Conservation (phyloP, 2,329 filamentous ascomycete species). For the Venturiaceae sp. region DNA sequence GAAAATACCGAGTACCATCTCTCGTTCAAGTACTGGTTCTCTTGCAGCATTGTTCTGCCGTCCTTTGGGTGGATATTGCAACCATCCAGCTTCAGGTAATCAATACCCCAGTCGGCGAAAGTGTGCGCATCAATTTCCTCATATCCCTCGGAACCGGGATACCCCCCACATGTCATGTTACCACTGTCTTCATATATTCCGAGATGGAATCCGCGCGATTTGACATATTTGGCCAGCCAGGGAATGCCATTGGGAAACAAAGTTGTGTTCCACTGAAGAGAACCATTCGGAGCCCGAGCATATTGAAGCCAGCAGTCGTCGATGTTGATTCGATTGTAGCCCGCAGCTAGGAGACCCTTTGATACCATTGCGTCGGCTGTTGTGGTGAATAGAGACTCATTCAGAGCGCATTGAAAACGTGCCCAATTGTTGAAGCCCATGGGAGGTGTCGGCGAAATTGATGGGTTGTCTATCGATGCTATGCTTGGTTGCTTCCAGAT, state of each 20-base stretch:
- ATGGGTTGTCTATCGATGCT: slow-evolving; percentile 7
- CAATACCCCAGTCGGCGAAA: slow-evolving; percentile 28
- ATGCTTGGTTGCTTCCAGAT: neutral
- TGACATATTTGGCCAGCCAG: slow-evolving; percentile 20
- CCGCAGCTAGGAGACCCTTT: slow-evolving; percentile 34
- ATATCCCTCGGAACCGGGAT: slow-evolving; percentile 28
- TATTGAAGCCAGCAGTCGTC: slow-evolving; percentile 43
- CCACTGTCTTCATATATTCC: slow-evolving; percentile 45
- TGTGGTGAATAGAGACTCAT: slow-evolving; percentile 37
- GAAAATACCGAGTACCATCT: slow-evolving; percentile 33
- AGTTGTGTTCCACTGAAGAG: slow-evolving; percentile 22
- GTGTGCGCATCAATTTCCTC: slow-evolving; percentile 48
- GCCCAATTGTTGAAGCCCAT: slow-evolving; percentile 47
- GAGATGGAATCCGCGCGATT: slow-evolving; percentile 39
- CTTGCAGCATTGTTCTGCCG: slow-evolving; percentile 32
- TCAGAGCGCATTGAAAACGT: slow-evolving; percentile 37
- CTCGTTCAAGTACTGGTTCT: slow-evolving; percentile 44
- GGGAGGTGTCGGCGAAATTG: slow-evolving; percentile 22
- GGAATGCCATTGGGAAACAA: slow-evolving; percentile 16
- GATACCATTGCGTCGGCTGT: slow-evolving; percentile 36
- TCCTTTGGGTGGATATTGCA: slow-evolving; percentile 39
- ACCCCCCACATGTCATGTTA: slow-evolving; percentile 39
- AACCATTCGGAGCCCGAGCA: slow-evolving; percentile 30
- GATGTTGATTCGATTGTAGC: slow-evolving; percentile 41
- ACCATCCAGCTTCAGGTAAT: slow-evolving; percentile 48